Base-by-base conservation (phyloP, 208 protist species). In the Acanthamoeba culbertsoni region DNA sequence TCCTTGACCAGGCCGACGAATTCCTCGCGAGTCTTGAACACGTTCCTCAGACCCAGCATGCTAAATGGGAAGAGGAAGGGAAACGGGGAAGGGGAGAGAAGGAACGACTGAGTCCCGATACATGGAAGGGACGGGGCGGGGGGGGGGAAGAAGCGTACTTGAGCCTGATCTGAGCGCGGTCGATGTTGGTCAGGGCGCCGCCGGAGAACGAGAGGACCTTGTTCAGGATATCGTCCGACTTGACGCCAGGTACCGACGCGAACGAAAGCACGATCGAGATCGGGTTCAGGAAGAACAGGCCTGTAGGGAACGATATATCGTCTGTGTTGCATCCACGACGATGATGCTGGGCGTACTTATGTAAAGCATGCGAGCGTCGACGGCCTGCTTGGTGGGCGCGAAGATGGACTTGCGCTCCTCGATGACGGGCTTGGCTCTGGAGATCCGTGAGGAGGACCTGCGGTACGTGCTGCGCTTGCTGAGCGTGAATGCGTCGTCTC, bases 111-210 rank as follows among this genome's bases (percentile, higher is more conserved):
- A 31, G 63, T 7, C 35, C 35, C 63, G 20, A 75, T 31, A 14
- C 10, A 7, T 20, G 16, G 7, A 79, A 40, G 68, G 26, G 35
- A 3, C 28, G 20, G 10, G 10, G 7, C 26, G 5, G 37, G 23
- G 28, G 18, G 53, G 55, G 35, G 55, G 8, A 48, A 86, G 45
- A 55, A n/a, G n/a, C 26, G 42, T 75, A 92, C 86, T 92, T 92
- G 86, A 92, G 51, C 2, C 26, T 4, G 42, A 92, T 92, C 40
- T 65, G 62, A 4, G 86, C 86, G 7, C 46, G 8, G 16, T 92
- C 86, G 86, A 92, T 92, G 59, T 65, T 92, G 86, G 86, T 92
- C 4, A 92, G 55, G 2, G 86, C 86, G 1, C 86, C 86, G 40
- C 86, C 86, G 28, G 59, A 68, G 59, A 77, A 92, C 14, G 57